Evolutionary conservation across 176 grass and related monocot genomes (phyloP), one percentile per base, ranked within the genome.

Genomic region (Zizania latifolia): DNA sequence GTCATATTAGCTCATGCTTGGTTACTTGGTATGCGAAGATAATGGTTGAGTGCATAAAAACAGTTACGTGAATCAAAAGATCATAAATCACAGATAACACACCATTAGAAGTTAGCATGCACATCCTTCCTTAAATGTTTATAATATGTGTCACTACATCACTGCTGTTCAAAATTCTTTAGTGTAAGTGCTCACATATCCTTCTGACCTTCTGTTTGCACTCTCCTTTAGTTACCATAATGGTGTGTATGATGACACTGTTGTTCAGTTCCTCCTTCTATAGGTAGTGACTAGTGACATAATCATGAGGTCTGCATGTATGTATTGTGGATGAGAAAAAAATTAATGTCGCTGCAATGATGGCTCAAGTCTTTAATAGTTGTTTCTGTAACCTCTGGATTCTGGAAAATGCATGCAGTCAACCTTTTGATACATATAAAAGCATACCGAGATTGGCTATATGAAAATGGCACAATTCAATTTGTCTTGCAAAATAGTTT

Each of bases 251-350:
- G 58, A n/a, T 5, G 26, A 40, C 1, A 12, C 26, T n/a, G n/a
- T n/a, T 8, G 27, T 29, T 38, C 66, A 65, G 8, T 45, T 79
- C 40, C 69, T 80, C 61, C 23, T 68, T 26, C n/a, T 17, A 11
- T 80, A 68, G 8, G 26, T 86, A 38, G 51, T 32, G n/a, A n/a
- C n/a, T n/a, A n/a, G n/a, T n/a, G 40, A 51, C 24, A 74, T 48
- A 68, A 24, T 35, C 31, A 29, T 48, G 17, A 48, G 58, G 39
- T 76, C 48, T 76, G 73, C 73, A 62, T 21, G 26, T 51, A 51
- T 50, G 15, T 33, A 2, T 76, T 54, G 15, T 11, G 11, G 62
- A n/a, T 62, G 54, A 39, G 44, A n/a, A 30, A 73, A 28, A n/a
- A 28, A 29, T 21, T 4, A 22, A 57, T 35, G 36, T 45, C 34